Conservation (phyloP, 257 asterid genomes). For the Primulina tabacum region DNA sequence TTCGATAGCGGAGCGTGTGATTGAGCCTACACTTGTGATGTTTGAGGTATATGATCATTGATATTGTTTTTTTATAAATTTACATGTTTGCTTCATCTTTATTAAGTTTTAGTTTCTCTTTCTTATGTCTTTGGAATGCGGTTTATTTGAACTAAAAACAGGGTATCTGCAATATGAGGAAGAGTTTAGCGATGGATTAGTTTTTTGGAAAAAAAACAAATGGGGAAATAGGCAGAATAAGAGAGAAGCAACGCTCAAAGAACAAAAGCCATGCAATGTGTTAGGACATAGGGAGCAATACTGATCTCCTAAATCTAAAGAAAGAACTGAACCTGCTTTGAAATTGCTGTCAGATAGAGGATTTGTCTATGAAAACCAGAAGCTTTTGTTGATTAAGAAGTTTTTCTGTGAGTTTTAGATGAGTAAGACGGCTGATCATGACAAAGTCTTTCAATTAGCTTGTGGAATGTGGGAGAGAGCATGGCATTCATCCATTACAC, state of each 20-base stretch:
- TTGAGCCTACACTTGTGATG: conserved; percentile 98
- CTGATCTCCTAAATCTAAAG: neutral
- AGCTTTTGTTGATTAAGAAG: neutral
- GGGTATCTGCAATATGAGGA: neutral
- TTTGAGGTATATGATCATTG: conserved; percentile 61
- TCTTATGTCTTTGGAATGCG: neutral
- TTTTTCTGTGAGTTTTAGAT: neutral
- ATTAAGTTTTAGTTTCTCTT: conserved; percentile 1
- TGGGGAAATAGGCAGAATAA: no score
- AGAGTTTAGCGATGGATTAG: neutral
- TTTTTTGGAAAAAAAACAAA: neutral
- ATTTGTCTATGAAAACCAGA: neutral
- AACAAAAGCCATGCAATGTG: neutral
- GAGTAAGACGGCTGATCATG: neutral
- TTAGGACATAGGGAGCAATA: neutral
- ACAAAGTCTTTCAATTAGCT: neutral
- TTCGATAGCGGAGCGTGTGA: conserved; percentile 81
- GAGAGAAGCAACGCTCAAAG: neutral
- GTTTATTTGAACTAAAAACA: no score
- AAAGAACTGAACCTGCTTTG: neutral
- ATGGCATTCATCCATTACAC: neutral
- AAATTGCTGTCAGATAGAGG: neutral
- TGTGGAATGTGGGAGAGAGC: neutral
- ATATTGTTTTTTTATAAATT: conserved; percentile 7
- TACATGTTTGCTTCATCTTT: conserved; percentile 4